Base-by-base conservation (phyloP, 2,329 filamentous ascomycete genomes). In the Alternaria brassicicola region DNA sequence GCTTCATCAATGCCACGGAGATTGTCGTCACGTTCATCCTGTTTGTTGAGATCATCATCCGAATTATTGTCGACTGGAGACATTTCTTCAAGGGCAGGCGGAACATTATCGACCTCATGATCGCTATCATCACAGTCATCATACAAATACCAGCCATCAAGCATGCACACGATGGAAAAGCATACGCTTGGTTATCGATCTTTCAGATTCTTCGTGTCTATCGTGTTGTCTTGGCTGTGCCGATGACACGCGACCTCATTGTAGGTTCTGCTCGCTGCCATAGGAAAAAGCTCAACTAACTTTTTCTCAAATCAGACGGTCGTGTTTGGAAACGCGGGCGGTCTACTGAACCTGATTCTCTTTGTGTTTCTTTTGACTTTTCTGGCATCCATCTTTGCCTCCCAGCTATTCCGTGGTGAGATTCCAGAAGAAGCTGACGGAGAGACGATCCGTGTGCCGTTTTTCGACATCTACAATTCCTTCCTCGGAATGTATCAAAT, bases 401-500 rank as follows among this genome's bases (percentile, higher is more conserved):
- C 90, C 1, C 94, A 99, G 75, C 86, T 99, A 4, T 96, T 99
- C 71, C 89, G 95, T 33, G 93, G 93, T 28, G 89, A 96, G 67
- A 86, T 98, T 26, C 89, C 91, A 0, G 69, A 83, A 30, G 68
- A 82, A 38, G 86, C 92, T 2, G 75, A 79, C n/a, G 90, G 88
- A 3, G 81, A 89, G 2, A 78, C 84, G 3, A 87, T 91, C 61
- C 79, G 84, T 21, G 86, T 95, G 39, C 90, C 91, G 0, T 99
- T 99, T 75, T 88, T 87, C 73, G 91, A 92, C 36, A 95, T 99
- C 33, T 99, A 90, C 81, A 98, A 98, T 72, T 91, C 93, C 0
- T 99, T 99, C 72, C 82, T 99, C 15, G 95, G 93, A 55, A 98
- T 99, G 93, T 99, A 99, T 74, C 92, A 97, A 78, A 87, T 99